These are phyloP conservation scores for Tuber magnatum DNA, from an alignment of 495 filamentous ascomycete species.

Conservation along the genomic window DNA sequence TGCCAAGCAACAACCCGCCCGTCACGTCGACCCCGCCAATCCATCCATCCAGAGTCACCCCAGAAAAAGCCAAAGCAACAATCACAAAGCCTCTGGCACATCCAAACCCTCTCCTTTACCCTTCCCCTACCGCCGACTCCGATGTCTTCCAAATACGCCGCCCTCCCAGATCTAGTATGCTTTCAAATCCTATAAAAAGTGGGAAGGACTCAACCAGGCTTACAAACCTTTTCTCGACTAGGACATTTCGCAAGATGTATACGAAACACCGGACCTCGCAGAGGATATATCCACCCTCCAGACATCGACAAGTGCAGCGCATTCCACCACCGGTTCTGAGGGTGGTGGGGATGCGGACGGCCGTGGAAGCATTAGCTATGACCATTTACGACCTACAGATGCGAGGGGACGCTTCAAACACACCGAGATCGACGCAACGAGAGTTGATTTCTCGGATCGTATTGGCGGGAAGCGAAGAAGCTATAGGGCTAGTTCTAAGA, in stretches of 20 bases:
- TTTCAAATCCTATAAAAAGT: not conserved
- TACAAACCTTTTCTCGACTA: slow-evolving; percentile 39
- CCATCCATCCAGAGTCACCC: not conserved
- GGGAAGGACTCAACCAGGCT: not conserved
- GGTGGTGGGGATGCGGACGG: slow-evolving; percentile 52
- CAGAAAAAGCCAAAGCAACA: not conserved
- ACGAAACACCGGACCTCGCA: slow-evolving; percentile 85
- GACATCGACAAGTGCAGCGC: slow-evolving; percentile 59
- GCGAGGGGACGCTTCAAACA: slow-evolving; percentile 75
- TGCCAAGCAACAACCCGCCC: not conserved
- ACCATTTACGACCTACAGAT: slow-evolving; percentile 63
- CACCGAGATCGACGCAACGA: slow-evolving; percentile 62
- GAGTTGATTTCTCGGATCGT: slow-evolving; percentile 76
- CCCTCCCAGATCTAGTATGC: slow-evolving; percentile 71
- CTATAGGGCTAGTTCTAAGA: slow-evolving; percentile 64
- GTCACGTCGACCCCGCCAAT: not conserved
- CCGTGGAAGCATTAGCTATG: slow-evolving; percentile 58
- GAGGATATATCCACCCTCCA: slow-evolving; percentile 82
- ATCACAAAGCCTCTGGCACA: not conserved
- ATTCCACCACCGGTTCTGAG: slow-evolving; percentile 54
- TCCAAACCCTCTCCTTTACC: not conserved
- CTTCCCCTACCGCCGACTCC: not conserved
- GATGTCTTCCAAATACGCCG: slow-evolving; percentile 63
- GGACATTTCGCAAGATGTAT: slow-evolving; percentile 88
- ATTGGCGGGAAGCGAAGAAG: slow-evolving; percentile 69